Percentiles rank a stretch among this genome's conserved stretches.
Evolutionary conservation across 768 basidiomycete genomes (phyloP).

Genomic region (Coprinopsis cinerea): DNA sequence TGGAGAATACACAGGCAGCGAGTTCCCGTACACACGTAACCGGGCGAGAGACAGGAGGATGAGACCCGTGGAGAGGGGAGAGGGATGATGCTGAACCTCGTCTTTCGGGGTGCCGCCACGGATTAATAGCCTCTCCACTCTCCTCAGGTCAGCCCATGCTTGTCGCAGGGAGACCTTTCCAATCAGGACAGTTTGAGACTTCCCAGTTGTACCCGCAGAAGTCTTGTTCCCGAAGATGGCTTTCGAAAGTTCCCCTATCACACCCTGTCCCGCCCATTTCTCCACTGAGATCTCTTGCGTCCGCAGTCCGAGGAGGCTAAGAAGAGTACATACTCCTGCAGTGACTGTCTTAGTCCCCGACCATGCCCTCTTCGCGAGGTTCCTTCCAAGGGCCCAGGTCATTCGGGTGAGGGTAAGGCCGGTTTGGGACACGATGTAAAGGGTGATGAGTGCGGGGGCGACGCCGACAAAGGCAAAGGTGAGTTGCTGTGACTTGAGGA

Average conservation of each 20-base stretch:
- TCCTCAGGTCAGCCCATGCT: constrained; percentile 9
- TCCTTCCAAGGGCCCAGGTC: too few relatives aligned
- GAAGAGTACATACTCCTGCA: too few relatives aligned
- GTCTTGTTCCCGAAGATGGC: too few relatives aligned
- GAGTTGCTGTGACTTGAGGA: constrained; percentile 89
- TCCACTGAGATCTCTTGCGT: too few relatives aligned
- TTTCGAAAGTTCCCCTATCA: too few relatives aligned
- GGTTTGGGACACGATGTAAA: constrained; percentile 45
- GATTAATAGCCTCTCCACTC: constrained; percentile 8
- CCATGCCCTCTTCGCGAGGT: too few relatives aligned
- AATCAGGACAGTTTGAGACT: background rate
- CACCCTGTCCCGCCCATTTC: too few relatives aligned
- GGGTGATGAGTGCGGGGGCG: constrained; percentile 78
- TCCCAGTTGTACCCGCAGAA: too few relatives aligned
- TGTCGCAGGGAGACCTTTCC: background rate
- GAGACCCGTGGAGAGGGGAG: constrained; percentile 65
- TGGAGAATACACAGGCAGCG: constrained; percentile 46
- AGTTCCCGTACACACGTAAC: constrained; percentile 60
- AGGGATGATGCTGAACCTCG: constrained; percentile 19
- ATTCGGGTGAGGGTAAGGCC: constrained; percentile 47
- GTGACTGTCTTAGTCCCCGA: too few relatives aligned
- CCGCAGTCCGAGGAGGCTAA: too few relatives aligned
- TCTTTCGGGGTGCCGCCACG: background rate
- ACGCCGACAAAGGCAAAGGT: constrained; percentile 98
- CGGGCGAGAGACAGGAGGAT: constrained; percentile 66